Percentiles rank a stretch among this genome's conserved stretches.
Evolutionary conservation across 2,329 filamentous ascomycete genomes (phyloP).

Genomic region (Plectosphaerella sp.): DNA sequence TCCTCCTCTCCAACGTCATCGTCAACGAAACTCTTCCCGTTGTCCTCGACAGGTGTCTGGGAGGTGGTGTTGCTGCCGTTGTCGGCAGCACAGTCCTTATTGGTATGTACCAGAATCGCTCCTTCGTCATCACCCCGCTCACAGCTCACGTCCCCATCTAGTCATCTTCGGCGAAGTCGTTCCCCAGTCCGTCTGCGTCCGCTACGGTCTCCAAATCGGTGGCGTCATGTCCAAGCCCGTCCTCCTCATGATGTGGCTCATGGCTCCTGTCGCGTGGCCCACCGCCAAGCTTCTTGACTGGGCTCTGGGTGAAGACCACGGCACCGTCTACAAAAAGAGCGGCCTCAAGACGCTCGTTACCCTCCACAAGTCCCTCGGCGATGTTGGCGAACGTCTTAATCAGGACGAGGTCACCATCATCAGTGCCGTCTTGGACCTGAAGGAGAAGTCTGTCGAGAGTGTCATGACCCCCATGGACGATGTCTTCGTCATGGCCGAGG

Average conservation of each 20-base stretch:
- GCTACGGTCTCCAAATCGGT: conserved; percentile 91
- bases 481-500: conserved; percentile 94
- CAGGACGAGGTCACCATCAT: conserved; percentile 99
- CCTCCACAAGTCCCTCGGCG: conserved; percentile 85
- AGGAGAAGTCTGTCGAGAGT: conserved; percentile 88
- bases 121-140: too few species aligned
- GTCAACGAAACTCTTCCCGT: conserved; percentile 97
- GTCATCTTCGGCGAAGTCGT: conserved; percentile 98
- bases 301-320: conserved; percentile 83
- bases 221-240: conserved; percentile 91
- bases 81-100: conserved; percentile 91
- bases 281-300: conserved; percentile 93
- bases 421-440: conserved; percentile 90
- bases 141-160: conserved; percentile 28
- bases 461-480: conserved; percentile 99
- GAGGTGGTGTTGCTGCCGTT: conserved; percentile 91
- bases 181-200: conserved; percentile 92
- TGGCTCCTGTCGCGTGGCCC: conserved; percentile 87
- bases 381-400: conserved; percentile 83
- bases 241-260: conserved; percentile 83
- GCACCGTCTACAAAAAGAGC: conserved; percentile 96
- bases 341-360: conserved; percentile 95
- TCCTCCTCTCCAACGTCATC: conserved; percentile 93
- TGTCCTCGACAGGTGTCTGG: conserved; percentile 87
- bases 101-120: conserved; percentile 50